Percentiles rank a stretch among this genome's conserved stretches.
Evolutionary conservation across 2,329 filamentous ascomycete species (phyloP).

Genomic region (Arachnomyces sp.): DNA sequence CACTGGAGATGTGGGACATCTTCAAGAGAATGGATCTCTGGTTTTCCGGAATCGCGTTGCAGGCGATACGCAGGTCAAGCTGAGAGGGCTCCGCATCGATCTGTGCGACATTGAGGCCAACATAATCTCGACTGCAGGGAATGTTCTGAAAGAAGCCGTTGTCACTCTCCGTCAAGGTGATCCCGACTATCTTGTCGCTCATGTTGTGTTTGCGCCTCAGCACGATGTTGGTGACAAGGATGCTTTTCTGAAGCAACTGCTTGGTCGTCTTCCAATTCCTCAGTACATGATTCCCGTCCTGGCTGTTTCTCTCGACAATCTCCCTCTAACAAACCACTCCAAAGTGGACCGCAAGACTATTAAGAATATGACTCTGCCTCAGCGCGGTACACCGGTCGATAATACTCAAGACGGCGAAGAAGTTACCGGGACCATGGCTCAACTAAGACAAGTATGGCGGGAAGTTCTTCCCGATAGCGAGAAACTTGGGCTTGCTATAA

Average conservation of each 20-base stretch:
- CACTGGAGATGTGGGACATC: constrained; percentile 18
- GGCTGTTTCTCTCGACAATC: constrained; percentile 2
- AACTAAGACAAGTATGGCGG: constrained; percentile 9
- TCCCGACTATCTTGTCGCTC: constrained; percentile 3
- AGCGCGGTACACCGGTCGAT: constrained; percentile 4
- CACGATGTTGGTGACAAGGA: not conserved
- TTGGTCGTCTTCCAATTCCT: constrained; percentile 5
- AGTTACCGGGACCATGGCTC: constrained; percentile 4
- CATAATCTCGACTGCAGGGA: not conserved
- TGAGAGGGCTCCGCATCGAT: constrained; percentile 31
- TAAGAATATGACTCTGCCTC: constrained; percentile 5
- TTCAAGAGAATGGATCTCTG: constrained; percentile 14
- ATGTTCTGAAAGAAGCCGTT: not conserved
- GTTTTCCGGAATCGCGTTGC: constrained; percentile 17
- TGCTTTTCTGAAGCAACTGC: not conserved
- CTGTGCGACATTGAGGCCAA: constrained; percentile 33
- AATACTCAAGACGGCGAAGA: not conserved
- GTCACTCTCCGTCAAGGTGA: not conserved
- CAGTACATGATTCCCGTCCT: constrained; percentile 11
- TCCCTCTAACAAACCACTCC: constrained; percentile 5
- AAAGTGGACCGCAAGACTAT: constrained; percentile 9
- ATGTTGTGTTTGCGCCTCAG: constrained; percentile 2
- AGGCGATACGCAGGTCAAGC: constrained; percentile 14
- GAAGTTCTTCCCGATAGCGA: constrained; percentile 3
- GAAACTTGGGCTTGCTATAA: not conserved